phyloP scores from a whole-genome alignment of 805 yeast species.

The Ogataea thermomethanolica region DNA sequence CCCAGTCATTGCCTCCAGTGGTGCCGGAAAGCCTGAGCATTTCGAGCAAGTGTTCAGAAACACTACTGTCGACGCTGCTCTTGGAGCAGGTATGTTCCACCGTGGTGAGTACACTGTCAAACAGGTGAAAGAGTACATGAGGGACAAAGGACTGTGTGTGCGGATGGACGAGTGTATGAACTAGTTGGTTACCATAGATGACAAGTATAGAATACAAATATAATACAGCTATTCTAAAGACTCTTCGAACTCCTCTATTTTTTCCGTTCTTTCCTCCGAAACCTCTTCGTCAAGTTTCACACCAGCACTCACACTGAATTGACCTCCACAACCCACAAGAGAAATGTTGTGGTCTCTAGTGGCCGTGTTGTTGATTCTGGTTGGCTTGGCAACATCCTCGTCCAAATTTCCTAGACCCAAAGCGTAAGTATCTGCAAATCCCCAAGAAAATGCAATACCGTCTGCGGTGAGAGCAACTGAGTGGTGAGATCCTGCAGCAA shows the following conservation, averaged over 20 bases:
- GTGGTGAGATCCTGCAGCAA: conserved; percentile 91
- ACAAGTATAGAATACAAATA: conserved; percentile 1
- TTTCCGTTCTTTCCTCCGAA: conserved; percentile 47
- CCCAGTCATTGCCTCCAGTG: conserved; percentile 97
- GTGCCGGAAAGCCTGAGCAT: conserved; percentile 93
- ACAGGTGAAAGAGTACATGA: conserved; percentile 71
- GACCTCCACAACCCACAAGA: conserved; percentile 92
- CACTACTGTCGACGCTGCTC: conserved; percentile 90
- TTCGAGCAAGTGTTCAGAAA: conserved; percentile 81
- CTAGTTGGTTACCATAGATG: not conserved
- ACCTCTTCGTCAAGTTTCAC: conserved; percentile 51
- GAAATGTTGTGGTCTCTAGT: conserved; percentile 72
- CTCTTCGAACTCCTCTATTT: conserved; percentile 49
- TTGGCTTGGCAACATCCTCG: conserved; percentile 82
- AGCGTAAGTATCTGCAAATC: conserved; percentile 96
- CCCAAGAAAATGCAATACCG: conserved; percentile 93
- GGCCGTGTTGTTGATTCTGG: conserved; percentile 91
- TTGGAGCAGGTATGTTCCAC: conserved; percentile 99
- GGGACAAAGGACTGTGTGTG: conserved; percentile 62
- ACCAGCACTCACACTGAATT: conserved; percentile 89
- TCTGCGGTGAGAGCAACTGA: conserved; percentile 79
- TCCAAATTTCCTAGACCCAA: conserved; percentile 87
- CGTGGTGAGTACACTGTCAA: conserved; percentile 87
- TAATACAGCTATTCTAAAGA: conserved; percentile 14
- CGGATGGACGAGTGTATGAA: conserved; percentile 48